phyloP scores from a whole-genome alignment of 495 filamentous ascomycete species.

The Bacidia rubella region DNA sequence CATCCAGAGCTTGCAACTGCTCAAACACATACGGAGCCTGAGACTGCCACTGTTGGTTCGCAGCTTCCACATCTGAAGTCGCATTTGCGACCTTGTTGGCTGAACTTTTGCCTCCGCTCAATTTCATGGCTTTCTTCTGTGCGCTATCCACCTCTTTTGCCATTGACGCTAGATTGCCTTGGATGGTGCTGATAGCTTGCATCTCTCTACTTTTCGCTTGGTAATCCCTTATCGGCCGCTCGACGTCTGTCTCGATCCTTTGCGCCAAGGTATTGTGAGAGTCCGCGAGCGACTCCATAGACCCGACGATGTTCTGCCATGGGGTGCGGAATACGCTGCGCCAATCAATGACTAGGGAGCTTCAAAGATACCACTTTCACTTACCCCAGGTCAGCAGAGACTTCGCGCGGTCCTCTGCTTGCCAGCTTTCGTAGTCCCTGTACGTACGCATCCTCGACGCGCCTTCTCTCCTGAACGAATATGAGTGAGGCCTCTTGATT shows the following conservation, averaged over 20 bases:
- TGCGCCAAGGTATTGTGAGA: conserved; percentile 74
- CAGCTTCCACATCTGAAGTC: conserved; percentile 56
- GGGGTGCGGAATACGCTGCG: conserved; percentile 75
- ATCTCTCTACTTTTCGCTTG: conserved; percentile 63
- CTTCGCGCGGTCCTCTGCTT: conserved; percentile 52
- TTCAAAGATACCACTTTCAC: conserved; percentile 15
- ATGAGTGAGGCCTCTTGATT: not conserved
- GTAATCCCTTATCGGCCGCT: conserved; percentile 67
- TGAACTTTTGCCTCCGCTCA: conserved; percentile 69
- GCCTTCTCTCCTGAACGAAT: conserved; percentile 68
- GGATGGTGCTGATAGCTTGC: conserved; percentile 69
- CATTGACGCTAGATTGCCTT: conserved; percentile 63
- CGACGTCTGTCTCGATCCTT: conserved; percentile 84
- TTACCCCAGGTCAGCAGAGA: conserved; percentile 74
- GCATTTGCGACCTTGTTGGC: conserved; percentile 71
- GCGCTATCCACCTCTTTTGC: conserved; percentile 76
- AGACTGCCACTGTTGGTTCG: conserved; percentile 80
- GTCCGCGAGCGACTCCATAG: conserved; percentile 64
- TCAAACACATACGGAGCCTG: conserved; percentile 94
- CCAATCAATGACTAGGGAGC: conserved; percentile 10
- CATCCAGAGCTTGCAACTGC: conserved; percentile 81
- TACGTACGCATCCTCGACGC: conserved; percentile 83
- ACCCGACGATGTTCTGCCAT: conserved; percentile 81
- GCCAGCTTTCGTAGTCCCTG: conserved; percentile 70
- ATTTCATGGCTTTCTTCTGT: conserved; percentile 78